Base-by-base conservation (phyloP, 1,139 yeast genomes). In the Hyphopichia buzzinii region DNA sequence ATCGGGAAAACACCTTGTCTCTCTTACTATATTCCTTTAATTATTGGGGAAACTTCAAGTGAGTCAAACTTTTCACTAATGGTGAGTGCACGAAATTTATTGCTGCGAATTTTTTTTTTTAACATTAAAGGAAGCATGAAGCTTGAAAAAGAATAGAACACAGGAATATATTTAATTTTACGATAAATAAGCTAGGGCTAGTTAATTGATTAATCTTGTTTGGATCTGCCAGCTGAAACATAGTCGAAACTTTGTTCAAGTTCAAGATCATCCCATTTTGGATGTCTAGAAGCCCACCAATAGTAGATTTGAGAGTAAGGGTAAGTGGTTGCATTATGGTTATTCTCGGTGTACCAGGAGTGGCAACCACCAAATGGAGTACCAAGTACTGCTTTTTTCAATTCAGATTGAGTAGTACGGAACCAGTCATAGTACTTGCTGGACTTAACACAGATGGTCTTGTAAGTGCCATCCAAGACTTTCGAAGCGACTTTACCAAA, bases 331-430 rank as follows among this genome's bases (percentile, higher is more conserved):
- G 53, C 42, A 40, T 70, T 70, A 33, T 47, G 43, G 7, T 59
- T 59, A 12, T 43, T 54, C 22, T 48, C 43, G 5, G 62, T 19
- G 39, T 69, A 70, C 75, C 76, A 70, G 11, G 72, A 61, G 8
- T 50, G 52, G 48, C 76, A 70, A 1, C 76, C 76, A 4, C 75
- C 76, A 39, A 64, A 66, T 7, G 52, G 44, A 8, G 69, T 52
- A 4, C 76, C 76, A 46, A 59, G 68, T 1, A 70, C 74, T 6
- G 64, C 46, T 28, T 41, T 49, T 26, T 39, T 42, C 40, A 68
- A 58, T 25, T 50, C 53, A 2, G 25, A 46, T 44, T 70, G 74
- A 8, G 54, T 48, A 3, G 42, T 49, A 4, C 43, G 45, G 38
- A 57, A 57, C 74, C 74, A 70, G 21, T 59, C 51, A 39, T 66